Evolutionary conservation across 2,329 filamentous ascomycete species (phyloP), one percentile per base, ranked within the genome.

Genomic region (Biscogniauxia marginata): DNA sequence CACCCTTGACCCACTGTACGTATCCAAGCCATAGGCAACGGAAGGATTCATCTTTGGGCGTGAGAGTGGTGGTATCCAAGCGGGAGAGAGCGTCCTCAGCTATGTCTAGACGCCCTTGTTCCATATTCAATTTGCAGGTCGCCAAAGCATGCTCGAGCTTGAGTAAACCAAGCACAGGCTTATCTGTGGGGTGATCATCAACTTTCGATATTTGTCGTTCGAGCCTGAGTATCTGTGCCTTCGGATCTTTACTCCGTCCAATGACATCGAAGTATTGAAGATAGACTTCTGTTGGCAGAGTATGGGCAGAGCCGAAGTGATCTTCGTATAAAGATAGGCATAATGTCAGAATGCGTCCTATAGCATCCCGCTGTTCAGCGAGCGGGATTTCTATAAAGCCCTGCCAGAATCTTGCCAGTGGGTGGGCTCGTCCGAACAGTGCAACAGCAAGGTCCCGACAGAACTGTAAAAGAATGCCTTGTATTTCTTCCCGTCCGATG

Each of bases 21-120:
- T 69, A 69, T 1, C 66, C 67, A 21, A 69, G 61, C 67, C 67
- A 69, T 24, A 67, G 55, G 5, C 53, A 63, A 8, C 65, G 65
- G 43, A 69, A 68, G 0, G 67, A 65, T 43, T 67, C 53, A 49
- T 69, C 67, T 56, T 61, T 63, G 7, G 63, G 62, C 13, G 62
- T 55, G 22, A 68, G 62, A 13, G 47, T 54, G 8, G 52, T 46
- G 50, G 53, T 18, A 43, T 62, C 60, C 25, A 69, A 39, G 30
- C 55, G 46, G 47, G 59, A 59, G 16, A 69, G 53, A 23, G 57
- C 64, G 2, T 65, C 57, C 43, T 69, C 64, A 20, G 67, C 67
- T 49, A 60, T 57, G 25, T 67, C 64, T 4, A 61, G 52, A 20
- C 52, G 56, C 11, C 54, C 51, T 11, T 63, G 56, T 47, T 64